phyloP scores from a whole-genome alignment of 169 alveolate genomes.

The Plasmodium gonderi region DNA sequence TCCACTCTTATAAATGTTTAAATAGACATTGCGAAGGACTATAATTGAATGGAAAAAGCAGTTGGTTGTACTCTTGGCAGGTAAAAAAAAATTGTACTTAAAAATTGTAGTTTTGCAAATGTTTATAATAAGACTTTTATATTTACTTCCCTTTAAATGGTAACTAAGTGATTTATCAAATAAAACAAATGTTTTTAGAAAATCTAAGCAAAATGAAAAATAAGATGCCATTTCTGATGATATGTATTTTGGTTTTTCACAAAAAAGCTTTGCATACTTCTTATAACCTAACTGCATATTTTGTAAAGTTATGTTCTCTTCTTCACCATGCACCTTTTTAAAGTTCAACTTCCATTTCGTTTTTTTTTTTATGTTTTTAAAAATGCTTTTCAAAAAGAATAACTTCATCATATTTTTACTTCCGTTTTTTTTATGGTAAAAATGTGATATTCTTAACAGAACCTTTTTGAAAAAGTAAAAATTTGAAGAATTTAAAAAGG shows the following conservation, averaged over 20 bases:
- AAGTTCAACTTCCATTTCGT: background rate
- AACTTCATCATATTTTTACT: constrained; percentile 6
- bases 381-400: constrained; percentile 25
- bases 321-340: background rate
- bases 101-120: constrained; percentile 22
- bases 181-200: constrained; percentile 20
- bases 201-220: constrained; percentile 45
- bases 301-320: background rate
- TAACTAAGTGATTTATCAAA: background rate
- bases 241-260: background rate
- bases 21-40: constrained; percentile 26
- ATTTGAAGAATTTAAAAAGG: constrained; percentile 22
- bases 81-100: constrained; percentile 24
- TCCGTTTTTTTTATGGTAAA: background rate
- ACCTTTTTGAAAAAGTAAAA: constrained; percentile 23
- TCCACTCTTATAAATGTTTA: constrained; percentile 18
- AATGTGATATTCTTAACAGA: constrained; percentile 32
- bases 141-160: background rate
- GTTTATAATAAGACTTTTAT: constrained; percentile 29
- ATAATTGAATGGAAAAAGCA: constrained; percentile 31
- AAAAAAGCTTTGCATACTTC: background rate
- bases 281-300: background rate
- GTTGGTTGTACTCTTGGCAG: constrained; percentile 17
- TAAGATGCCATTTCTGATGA: background rate
- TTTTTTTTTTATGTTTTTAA: constrained; percentile 26